phyloP scores from a whole-genome alignment of 2,329 filamentous ascomycete species.

The Exophiala calicioides region DNA sequence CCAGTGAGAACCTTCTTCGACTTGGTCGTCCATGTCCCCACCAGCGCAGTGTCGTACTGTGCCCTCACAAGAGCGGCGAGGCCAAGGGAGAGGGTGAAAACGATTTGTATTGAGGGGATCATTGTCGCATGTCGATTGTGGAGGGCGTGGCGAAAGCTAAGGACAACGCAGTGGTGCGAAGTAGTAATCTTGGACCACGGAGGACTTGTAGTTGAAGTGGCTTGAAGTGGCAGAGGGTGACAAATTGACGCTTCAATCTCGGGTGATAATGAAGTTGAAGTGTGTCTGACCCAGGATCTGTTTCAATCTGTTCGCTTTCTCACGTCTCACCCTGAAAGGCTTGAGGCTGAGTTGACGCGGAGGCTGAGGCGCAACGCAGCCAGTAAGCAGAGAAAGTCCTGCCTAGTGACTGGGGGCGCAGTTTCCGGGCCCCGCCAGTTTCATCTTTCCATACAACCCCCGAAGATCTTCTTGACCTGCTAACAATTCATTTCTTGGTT shows the following conservation, averaged over 20 bases:
- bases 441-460: too few species aligned
- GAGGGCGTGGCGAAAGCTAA: neutral
- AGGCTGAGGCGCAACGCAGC: slow-evolving; percentile 24
- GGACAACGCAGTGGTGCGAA: too few species aligned
- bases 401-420: slow-evolving; percentile 10
- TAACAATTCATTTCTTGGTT: too few species aligned
- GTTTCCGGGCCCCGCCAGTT: too few species aligned
- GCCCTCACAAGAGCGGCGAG: slow-evolving; percentile 22
- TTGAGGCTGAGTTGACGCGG: slow-evolving; percentile 18
- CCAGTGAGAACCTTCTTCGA: slow-evolving; percentile 69
- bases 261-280: too few species aligned
- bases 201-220: too few species aligned
- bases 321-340: slow-evolving; percentile 4
- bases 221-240: too few species aligned
- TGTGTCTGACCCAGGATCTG: neutral
- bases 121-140: slow-evolving; percentile 24
- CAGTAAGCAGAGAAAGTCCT: slow-evolving; percentile 9
- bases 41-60: slow-evolving; percentile 45
- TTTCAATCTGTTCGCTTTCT: neutral
- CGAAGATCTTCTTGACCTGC: slow-evolving; percentile 3
- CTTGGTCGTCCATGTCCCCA: slow-evolving; percentile 74
- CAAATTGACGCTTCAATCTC: too few species aligned
- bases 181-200: too few species aligned
- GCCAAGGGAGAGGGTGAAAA: slow-evolving; percentile 19
- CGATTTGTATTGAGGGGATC: slow-evolving; percentile 22